Evolutionary conservation across 805 yeast species (phyloP).

Genomic region (Barnettozyma siamensis): DNA sequence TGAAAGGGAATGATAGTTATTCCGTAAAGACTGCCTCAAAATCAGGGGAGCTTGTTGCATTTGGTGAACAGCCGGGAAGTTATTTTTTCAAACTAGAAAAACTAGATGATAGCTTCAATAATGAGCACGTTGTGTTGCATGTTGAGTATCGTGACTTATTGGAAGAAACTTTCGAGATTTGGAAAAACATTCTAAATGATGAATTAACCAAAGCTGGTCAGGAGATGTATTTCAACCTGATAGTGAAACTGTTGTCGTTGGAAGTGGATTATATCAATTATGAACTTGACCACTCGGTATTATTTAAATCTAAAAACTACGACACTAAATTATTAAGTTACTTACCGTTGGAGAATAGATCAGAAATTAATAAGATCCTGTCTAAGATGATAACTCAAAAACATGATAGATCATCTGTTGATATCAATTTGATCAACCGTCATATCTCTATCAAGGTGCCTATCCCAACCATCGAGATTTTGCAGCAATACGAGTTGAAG

Average conservation of each 20-base stretch:
- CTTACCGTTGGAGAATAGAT: neutral
- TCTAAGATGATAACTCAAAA: neutral
- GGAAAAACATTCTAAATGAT: constrained; percentile 18
- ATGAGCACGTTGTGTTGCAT: constrained; percentile 36
- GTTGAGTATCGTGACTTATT: constrained; percentile 42
- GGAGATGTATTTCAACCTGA: constrained; percentile 1
- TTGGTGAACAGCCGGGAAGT: constrained; percentile 65
- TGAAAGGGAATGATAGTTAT: constrained; percentile 31
- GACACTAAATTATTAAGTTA: neutral
- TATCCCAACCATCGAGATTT: constrained; percentile 52
- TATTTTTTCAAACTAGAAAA: constrained; percentile 49
- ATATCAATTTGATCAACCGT: constrained; percentile 1
- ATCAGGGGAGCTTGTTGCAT: constrained; percentile 40
- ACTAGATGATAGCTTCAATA: constrained; percentile 16
- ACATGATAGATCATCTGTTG: neutral
- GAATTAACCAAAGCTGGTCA: constrained; percentile 7
- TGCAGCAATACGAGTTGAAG: constrained; percentile 50
- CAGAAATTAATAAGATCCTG: neutral
- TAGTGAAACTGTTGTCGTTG: neutral
- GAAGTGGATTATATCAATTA: constrained; percentile 9
- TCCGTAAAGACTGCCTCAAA: constrained; percentile 28
- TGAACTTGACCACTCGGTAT: constrained; percentile 2
- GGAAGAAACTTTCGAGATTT: constrained; percentile 36
- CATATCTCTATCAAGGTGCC: constrained; percentile 49
- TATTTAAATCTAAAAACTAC: neutral